phyloP scores from a whole-genome alignment of 1,284 basidiomycete species.

The Tylopilus orsonianus region DNA sequence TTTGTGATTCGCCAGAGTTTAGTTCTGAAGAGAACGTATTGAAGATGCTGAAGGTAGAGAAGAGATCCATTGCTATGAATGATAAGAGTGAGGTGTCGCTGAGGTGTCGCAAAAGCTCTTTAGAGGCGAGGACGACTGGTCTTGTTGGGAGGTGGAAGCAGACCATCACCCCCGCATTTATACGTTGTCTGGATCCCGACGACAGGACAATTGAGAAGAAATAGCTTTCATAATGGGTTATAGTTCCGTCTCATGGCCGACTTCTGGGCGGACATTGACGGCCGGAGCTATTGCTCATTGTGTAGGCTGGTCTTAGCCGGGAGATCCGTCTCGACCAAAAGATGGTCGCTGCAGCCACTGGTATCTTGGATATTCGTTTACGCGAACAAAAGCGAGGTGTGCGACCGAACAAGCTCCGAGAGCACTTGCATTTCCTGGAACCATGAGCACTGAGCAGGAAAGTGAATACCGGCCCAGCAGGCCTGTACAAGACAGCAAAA shows the following conservation, averaged over 20 bases:
- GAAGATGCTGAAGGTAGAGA: not conserved
- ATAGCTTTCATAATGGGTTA: slow-evolving; percentile 1
- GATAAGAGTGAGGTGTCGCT: not conserved
- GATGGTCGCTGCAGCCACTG: not conserved
- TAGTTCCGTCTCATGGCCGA: slow-evolving; percentile 3
- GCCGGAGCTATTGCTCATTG: slow-evolving; percentile 19
- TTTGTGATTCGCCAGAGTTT: not conserved
- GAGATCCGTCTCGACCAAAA: not conserved
- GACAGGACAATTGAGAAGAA: slow-evolving; percentile 20
- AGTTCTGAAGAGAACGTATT: not conserved
- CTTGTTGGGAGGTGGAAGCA: slow-evolving; percentile 1
- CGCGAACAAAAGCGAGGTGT: too few species aligned
- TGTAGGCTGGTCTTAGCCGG: not conserved
- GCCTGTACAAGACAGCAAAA: too few species aligned
- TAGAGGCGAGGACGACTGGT: slow-evolving; percentile 6
- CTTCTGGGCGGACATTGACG: slow-evolving; percentile 5
- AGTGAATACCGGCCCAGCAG: too few species aligned
- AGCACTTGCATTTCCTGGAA: too few species aligned
- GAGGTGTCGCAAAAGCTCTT: not conserved
- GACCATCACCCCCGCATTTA: slow-evolving; percentile 18
- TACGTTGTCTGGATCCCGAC: slow-evolving; percentile 10
- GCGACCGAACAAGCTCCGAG: too few species aligned
- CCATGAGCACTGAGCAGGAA: too few species aligned
- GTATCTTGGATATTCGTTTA: too few species aligned
- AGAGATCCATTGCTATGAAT: not conserved